Percentiles rank a stretch among this genome's conserved stretches.
These are phyloP conservation scores for Ceratocystis diversiconidia DNA, from an alignment of 2,329 filamentous ascomycete genomes.

Conservation along the genomic window DNA sequence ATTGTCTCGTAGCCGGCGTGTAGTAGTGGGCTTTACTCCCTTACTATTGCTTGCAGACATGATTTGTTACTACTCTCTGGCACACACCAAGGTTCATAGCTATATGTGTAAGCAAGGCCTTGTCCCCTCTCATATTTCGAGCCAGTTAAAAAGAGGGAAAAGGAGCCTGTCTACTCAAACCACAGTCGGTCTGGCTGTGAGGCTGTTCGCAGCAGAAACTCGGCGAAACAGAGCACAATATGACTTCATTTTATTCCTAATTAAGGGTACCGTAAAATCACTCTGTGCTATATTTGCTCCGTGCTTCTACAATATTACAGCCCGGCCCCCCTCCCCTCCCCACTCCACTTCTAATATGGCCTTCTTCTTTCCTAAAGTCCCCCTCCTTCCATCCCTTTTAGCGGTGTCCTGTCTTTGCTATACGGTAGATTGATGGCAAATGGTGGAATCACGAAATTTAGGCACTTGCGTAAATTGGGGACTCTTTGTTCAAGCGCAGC, in stretches of 20 bases:
- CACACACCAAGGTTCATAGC: not conserved
- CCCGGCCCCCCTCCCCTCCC: not conserved
- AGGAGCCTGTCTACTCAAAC: not conserved
- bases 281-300: not conserved
- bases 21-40: not conserved
- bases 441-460: not conserved
- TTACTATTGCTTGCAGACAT: not conserved
- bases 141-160: not conserved
- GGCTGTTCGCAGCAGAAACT: not conserved
- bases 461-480: not conserved
- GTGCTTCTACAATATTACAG: not conserved
- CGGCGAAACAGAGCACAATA: not conserved
- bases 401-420: not conserved
- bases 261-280: not conserved
- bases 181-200: not conserved
- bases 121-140: not conserved
- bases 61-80: not conserved
- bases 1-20: not conserved
- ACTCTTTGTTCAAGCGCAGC: not conserved
- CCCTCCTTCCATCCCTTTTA: not conserved
- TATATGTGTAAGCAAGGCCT: not conserved
- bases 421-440: not conserved
- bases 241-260: constrained; percentile 1
- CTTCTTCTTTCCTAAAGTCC: not conserved
- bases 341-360: not conserved